Conservation (phyloP, 2,329 filamentous ascomycete species). For the Penicillium palitans region DNA sequence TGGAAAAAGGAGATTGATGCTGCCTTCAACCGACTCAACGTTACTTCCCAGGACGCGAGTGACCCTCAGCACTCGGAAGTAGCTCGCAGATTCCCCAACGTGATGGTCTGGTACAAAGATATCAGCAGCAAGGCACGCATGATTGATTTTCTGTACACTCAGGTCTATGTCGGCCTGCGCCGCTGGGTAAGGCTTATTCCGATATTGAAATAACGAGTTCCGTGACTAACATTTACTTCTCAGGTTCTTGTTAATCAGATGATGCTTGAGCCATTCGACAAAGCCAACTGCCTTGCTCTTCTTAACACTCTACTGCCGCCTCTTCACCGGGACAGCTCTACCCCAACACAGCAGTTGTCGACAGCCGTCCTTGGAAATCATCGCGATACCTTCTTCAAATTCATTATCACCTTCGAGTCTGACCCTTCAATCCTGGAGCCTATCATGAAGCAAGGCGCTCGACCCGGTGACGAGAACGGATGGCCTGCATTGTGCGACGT, state of each 20-base stretch:
- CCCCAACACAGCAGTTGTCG: constrained; percentile 56
- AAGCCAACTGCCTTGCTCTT: constrained; percentile 66
- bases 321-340: constrained; percentile 43
- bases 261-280: constrained; percentile 62
- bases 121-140: constrained; percentile 54
- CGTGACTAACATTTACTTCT: neutral
- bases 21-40: constrained; percentile 55
- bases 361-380: constrained; percentile 55
- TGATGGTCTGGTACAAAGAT: constrained; percentile 56
- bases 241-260: constrained; percentile 66
- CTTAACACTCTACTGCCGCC: constrained; percentile 68
- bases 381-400: constrained; percentile 63
- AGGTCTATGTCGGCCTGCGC: constrained; percentile 61
- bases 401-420: constrained; percentile 60
- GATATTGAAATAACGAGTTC: neutral
- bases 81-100: constrained; percentile 54
- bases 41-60: constrained; percentile 51
- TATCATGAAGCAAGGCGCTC: constrained; percentile 56
- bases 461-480: constrained; percentile 53
- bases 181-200: constrained; percentile 56
- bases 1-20: constrained; percentile 59
- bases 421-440: constrained; percentile 53
- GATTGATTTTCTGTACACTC: constrained; percentile 59
- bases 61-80: constrained; percentile 48
- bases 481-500: constrained; percentile 54